A percentile compares a stretch with the other conserved stretches of the same genome.
phyloP scores from a whole-genome alignment of 2,329 filamentous ascomycete genomes.

The Exophiala viscosa region DNA sequence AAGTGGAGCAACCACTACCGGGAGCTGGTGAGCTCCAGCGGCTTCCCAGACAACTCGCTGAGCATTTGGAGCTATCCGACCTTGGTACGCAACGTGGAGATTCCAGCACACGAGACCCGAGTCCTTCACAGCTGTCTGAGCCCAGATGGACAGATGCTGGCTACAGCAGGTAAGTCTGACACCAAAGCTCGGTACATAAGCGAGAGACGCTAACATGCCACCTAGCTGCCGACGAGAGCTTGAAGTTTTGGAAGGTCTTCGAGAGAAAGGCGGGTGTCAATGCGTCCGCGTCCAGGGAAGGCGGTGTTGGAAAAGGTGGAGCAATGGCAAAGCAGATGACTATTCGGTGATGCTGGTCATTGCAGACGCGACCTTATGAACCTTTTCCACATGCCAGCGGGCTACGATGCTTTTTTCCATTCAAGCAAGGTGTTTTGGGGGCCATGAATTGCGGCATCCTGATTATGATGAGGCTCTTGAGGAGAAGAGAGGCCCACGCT shows the following conservation, averaged over 20 bases:
- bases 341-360: conserved; percentile 59
- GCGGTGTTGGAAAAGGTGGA: conserved; percentile 71
- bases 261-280: conserved; percentile 88
- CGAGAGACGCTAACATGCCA: conserved; percentile 24
- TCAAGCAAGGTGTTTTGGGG: conserved; percentile 15
- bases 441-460: background rate
- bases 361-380: background rate
- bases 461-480: conserved; percentile 15
- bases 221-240: conserved; percentile 82
- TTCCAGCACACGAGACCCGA: conserved; percentile 93
- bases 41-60: conserved; percentile 98
- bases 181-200: background rate
- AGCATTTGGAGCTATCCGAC: conserved; percentile 99
- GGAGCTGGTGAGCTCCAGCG: conserved; percentile 94
- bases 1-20: conserved; percentile 97
- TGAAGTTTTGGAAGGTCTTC: conserved; percentile 99
- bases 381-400: background rate
- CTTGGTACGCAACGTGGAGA: conserved; percentile 94
- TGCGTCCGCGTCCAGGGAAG: conserved; percentile 59
- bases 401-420: background rate
- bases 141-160: conserved; percentile 96
- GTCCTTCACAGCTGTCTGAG: conserved; percentile 96
- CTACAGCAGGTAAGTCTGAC: conserved; percentile 68
- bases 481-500: background rate
- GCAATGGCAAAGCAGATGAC: conserved; percentile 94